A percentile compares a stretch with the other conserved stretches of the same genome.
Evolutionary conservation across 345 rosid genomes (phyloP).

Genomic region (Draba incana): DNA sequence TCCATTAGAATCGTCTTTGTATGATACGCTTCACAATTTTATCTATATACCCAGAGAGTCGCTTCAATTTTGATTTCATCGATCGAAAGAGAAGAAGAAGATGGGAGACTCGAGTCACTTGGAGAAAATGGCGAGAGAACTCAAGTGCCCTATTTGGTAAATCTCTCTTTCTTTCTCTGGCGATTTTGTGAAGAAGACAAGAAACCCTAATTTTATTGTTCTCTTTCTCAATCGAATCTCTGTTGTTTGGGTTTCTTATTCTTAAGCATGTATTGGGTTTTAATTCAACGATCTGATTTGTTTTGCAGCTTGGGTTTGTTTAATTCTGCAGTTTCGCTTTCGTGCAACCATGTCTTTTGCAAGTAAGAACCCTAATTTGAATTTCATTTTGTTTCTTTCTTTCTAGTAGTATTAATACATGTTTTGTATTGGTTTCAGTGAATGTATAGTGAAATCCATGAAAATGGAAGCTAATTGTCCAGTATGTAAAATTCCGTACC

Average conservation of each 20-base stretch:
- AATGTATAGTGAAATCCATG: conserved; percentile 81
- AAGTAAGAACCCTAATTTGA: conserved; percentile 49
- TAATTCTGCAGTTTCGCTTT: conserved; percentile 65
- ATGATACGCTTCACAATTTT: conserved; percentile 16
- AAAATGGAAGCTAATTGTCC: conserved; percentile 73
- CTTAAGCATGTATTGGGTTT: too few species aligned
- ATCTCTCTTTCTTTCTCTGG: neutral
- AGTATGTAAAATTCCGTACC: conserved; percentile 78
- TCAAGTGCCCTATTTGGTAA: conserved; percentile 95
- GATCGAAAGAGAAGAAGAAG: conserved; percentile 23
- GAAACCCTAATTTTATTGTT: conserved; percentile 8
- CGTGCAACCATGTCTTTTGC: conserved; percentile 94
- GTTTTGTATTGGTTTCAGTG: conserved; percentile 45
- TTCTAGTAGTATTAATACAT: neutral
- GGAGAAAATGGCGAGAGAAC: conserved; percentile 93
- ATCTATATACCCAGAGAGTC: conserved; percentile 11
- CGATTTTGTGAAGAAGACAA: neutral
- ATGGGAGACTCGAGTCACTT: conserved; percentile 74
- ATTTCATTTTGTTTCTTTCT: neutral
- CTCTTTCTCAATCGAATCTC: neutral
- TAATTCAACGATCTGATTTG: neutral
- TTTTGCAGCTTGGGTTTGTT: conserved; percentile 77
- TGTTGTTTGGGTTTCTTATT: neutral
- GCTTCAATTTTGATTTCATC: neutral
- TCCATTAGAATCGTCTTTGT: conserved; percentile 31